Evolutionary conservation across 371 early-diverging fungal genomes (phyloP).

Genomic region (Capillidium heterosporum): DNA sequence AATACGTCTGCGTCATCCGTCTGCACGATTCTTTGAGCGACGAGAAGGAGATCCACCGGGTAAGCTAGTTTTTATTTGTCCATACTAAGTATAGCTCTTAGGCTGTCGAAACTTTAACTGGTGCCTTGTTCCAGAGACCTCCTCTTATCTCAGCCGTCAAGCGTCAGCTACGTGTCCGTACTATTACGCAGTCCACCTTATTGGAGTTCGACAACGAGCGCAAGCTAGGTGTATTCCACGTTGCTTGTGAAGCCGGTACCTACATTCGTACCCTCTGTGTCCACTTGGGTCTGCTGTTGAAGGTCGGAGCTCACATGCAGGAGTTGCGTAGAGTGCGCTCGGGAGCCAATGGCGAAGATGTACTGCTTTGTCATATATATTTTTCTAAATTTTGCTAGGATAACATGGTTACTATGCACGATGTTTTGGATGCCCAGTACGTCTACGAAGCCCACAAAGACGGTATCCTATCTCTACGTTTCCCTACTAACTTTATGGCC

Average conservation of each 20-base stretch:
- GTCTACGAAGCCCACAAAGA: slow-evolving; percentile 91
- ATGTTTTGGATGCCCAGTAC: slow-evolving; percentile 98
- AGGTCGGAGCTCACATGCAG: slow-evolving; percentile 98
- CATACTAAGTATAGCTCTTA: slow-evolving; percentile 9
- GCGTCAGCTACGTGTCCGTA: slow-evolving; percentile 97
- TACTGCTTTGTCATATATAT: slow-evolving; percentile 11
- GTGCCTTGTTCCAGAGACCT: slow-evolving; percentile 98
- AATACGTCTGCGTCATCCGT: slow-evolving; percentile 94
- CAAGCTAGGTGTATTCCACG: slow-evolving; percentile 94
- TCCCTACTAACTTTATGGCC: background rate
- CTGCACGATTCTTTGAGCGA: slow-evolving; percentile 83
- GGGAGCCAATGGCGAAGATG: slow-evolving; percentile 80
- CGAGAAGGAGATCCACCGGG: slow-evolving; percentile 71
- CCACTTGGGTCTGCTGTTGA: slow-evolving; percentile 93
- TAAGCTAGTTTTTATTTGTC: background rate
- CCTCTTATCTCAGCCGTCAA: slow-evolving; percentile 99
- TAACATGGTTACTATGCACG: slow-evolving; percentile 97
- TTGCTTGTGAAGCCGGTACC: slow-evolving; percentile 98
- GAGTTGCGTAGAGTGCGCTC: slow-evolving; percentile 97
- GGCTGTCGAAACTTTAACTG: slow-evolving; percentile 89
- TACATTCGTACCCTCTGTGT: slow-evolving; percentile 99
- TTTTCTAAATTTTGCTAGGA: slow-evolving; percentile 25
- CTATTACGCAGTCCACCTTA: slow-evolving; percentile 91
- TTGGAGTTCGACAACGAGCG: slow-evolving; percentile 94
- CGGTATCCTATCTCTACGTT: slow-evolving; percentile 20